Base-by-base conservation (phyloP, 805 yeast genomes). In the Candida caryicola region DNA sequence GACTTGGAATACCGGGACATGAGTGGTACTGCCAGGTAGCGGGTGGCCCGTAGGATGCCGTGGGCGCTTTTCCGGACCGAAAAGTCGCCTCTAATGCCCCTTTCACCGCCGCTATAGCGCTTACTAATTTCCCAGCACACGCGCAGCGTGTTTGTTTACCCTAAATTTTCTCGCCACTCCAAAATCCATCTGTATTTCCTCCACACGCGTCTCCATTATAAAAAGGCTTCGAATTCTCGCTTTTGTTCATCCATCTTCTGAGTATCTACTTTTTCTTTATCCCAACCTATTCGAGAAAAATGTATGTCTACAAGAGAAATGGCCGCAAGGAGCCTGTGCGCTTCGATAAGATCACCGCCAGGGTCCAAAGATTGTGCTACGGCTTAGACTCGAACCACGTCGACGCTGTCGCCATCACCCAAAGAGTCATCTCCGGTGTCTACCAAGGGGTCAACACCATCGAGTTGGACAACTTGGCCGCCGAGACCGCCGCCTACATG, bases 401-500 rank as follows among this genome's bases (percentile, higher is more conserved):
- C 43, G 98, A 93, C 59, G 90, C 98, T 26, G 96, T 86, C 39
- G 86, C 93, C 49, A 89, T 93, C 64, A 91, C 99, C 16, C 98
- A 93, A 64, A 78, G 95, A 59, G 95, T 91, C 52, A 90, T 89
- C 46, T 78, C 93, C 10, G 99, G 99, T 61, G 96, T 93, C 40
- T 93, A 91, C 64, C 95, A 88, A 57, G 98, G 98, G 55, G 99
- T 93, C 37, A 89, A 91, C 55, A 93, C 98, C 39, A 77, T 84
- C 44, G 97, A 93, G 45, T 64, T 69, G 46, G 74, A 69, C 48
- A 68, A 69, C 52, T 66, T 69, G 50, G 90, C 98, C 34, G 97
- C 98, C 31, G 99, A 93, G 66, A 89, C 96, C 26, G 95, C 96
- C 41, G 98, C 98, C 30, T 85, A 84, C 59, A 87, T 93, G 96